These are phyloP conservation scores for Periconia sp. DNA, from an alignment of 2,329 filamentous ascomycete species.

Conservation along the genomic window DNA sequence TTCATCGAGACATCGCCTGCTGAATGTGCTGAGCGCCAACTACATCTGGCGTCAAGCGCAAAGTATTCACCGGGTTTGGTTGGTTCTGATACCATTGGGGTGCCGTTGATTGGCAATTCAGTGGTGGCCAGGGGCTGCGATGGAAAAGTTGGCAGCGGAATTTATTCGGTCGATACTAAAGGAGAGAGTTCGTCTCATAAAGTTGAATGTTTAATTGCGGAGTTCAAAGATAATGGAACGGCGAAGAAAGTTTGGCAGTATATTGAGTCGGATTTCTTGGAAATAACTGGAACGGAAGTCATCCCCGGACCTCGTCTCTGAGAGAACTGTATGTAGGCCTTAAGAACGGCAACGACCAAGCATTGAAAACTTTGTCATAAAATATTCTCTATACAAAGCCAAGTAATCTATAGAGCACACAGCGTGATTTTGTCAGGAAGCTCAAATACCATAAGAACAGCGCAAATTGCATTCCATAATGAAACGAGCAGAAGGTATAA, in stretches of 20 bases:
- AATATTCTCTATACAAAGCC: too few species aligned
- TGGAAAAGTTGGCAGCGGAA: constrained; percentile 9
- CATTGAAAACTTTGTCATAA: too few species aligned
- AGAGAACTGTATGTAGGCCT: too few species aligned
- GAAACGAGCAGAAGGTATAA: too few species aligned
- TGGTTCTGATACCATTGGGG: not conserved
- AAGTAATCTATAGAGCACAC: too few species aligned
- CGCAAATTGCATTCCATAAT: too few species aligned
- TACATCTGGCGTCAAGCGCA: constrained; percentile 15
- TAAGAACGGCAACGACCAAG: too few species aligned
- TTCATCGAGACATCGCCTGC: constrained; percentile 5
- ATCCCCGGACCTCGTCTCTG: too few species aligned
- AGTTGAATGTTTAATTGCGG: constrained; percentile 9
- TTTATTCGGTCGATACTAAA: constrained; percentile 10
- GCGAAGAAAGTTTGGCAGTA: constrained; percentile 21
- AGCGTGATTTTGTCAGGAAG: too few species aligned
- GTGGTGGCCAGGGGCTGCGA: not conserved
- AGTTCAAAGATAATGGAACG: constrained; percentile 10
- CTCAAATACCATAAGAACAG: too few species aligned
- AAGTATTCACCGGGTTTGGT: constrained; percentile 7
- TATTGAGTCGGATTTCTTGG: constrained; percentile 19
- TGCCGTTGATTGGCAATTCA: not conserved
- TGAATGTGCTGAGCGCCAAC: constrained; percentile 24
- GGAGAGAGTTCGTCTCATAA: constrained; percentile 2
- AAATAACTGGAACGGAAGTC: constrained; percentile 9